phyloP scores from a whole-genome alignment of 768 basidiomycete species.

The Ramaria sp. region DNA sequence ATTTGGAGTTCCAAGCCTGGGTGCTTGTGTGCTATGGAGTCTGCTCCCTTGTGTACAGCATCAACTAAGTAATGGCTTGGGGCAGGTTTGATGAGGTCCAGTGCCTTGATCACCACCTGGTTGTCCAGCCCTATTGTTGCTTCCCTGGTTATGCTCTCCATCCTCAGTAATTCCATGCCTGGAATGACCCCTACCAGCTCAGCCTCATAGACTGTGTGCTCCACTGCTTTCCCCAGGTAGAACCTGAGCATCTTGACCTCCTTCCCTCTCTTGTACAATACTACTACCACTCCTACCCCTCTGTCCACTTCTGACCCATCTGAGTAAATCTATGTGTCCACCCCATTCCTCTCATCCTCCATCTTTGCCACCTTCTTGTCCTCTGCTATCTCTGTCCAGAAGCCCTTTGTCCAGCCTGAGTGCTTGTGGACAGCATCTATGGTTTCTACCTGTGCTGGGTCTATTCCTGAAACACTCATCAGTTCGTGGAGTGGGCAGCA shows the following conservation, averaged over 20 bases:
- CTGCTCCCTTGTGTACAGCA: not conserved
- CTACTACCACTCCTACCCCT: conserved; percentile 21
- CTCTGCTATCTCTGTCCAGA: not conserved
- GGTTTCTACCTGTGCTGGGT: conserved; percentile 11
- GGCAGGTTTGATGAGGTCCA: not conserved
- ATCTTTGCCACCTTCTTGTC: conserved; percentile 5
- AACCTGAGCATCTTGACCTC: conserved; percentile 4
- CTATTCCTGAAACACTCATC: conserved; percentile 10
- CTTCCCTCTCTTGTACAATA: conserved; percentile 11
- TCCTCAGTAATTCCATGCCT: conserved; percentile 17
- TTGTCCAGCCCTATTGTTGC: conserved; percentile 15
- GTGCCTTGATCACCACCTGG: conserved; percentile 12
- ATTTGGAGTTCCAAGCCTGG: conserved; percentile 1
- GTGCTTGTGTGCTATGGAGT: not conserved
- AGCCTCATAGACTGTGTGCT: conserved; percentile 23
- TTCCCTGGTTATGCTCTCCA: not conserved
- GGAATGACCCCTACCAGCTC: conserved; percentile 22
- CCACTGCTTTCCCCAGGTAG: conserved; percentile 13
- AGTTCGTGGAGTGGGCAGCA: conserved; percentile 15
- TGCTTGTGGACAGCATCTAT: conserved; percentile 10
- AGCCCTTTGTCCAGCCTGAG: not conserved
- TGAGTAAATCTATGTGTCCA: conserved; percentile 15
- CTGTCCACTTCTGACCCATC: conserved; percentile 21
- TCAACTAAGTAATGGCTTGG: conserved; percentile 3
- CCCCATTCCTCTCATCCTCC: not conserved